These are phyloP conservation scores for Penicillium sp. DNA, from an alignment of 2,329 filamentous ascomycete species.

Conservation along the genomic window DNA sequence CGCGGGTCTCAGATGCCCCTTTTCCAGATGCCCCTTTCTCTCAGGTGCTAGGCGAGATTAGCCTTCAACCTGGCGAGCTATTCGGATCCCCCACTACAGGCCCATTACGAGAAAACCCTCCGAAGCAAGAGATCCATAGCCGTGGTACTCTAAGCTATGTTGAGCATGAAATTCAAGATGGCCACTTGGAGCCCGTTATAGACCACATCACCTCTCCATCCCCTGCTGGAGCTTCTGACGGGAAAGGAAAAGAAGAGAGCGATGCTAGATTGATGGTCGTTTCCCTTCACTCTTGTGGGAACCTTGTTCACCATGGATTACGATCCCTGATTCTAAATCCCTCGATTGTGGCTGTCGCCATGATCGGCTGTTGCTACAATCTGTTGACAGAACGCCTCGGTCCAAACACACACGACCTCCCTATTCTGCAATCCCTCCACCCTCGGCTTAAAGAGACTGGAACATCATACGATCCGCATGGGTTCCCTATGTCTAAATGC, in stretches of 20 bases:
- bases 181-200: constrained; percentile 37
- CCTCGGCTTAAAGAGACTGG: constrained; percentile 66
- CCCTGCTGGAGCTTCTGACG: neutral
- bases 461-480: constrained; percentile 73
- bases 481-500: constrained; percentile 87
- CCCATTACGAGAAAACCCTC: constrained; percentile 4
- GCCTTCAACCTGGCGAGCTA: constrained; percentile 29
- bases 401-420: constrained; percentile 82
- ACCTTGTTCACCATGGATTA: constrained; percentile 89
- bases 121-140: constrained; percentile 15
- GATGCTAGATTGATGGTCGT: constrained; percentile 70
- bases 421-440: constrained; percentile 72
- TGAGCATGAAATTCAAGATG: constrained; percentile 41
- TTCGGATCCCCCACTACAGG: neutral
- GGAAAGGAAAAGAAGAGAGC: constrained; percentile 3
- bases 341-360: constrained; percentile 79
- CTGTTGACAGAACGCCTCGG: constrained; percentile 86
- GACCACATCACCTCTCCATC: constrained; percentile 27
- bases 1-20: constrained; percentile 15
- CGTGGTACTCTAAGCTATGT: constrained; percentile 39
- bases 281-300: constrained; percentile 95
- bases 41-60: constrained; percentile 35
- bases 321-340: constrained; percentile 81
- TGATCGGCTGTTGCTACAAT: constrained; percentile 98
- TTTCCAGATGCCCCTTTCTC: constrained; percentile 28